These are phyloP conservation scores for Scytalidium lignicola DNA, from an alignment of 2,329 filamentous ascomycete species.

Conservation along the genomic window DNA sequence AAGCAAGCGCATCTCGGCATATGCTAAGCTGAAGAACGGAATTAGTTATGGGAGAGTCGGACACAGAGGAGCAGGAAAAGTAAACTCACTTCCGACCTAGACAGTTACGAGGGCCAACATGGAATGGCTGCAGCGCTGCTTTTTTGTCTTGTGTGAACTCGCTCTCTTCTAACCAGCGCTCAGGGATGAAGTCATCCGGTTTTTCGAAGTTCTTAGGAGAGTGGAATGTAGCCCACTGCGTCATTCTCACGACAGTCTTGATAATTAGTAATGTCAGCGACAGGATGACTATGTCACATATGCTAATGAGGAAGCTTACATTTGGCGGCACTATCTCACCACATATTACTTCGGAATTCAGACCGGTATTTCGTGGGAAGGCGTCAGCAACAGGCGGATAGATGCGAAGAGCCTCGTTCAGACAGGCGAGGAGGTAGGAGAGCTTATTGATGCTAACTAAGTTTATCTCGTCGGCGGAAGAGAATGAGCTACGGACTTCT, in stretches of 20 bases:
- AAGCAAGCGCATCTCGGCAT: constrained; percentile 4
- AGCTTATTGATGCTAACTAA: constrained; percentile 4
- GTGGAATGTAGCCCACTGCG: constrained; percentile 25
- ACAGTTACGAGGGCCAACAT: constrained; percentile 26
- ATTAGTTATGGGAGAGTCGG: no score
- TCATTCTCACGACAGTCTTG: constrained; percentile 11
- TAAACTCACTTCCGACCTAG: constrained; percentile 20
- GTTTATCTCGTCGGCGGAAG: constrained; percentile 15
- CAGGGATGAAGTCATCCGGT: constrained; percentile 15
- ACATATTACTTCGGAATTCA: no score
- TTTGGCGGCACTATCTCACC: no score
- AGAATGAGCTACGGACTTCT: constrained; percentile 38
- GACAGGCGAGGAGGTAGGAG: constrained; percentile 30
- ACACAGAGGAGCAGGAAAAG: no score
- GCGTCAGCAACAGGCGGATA: constrained; percentile 27
- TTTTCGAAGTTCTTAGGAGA: constrained; percentile 12
- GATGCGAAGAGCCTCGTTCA: constrained; percentile 33
- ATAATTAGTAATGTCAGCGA: not conserved
- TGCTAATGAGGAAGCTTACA: no score
- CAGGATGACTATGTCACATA: no score
- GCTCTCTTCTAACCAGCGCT: constrained; percentile 18
- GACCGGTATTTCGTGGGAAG: constrained; percentile 7
- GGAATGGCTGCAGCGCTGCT: constrained; percentile 27
- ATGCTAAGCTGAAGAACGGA: not conserved
- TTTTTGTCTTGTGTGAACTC: constrained; percentile 27